A percentile compares a stretch with the other conserved stretches of the same genome.
phyloP scores from a whole-genome alignment of 768 basidiomycete species.

The Russula foetens region DNA sequence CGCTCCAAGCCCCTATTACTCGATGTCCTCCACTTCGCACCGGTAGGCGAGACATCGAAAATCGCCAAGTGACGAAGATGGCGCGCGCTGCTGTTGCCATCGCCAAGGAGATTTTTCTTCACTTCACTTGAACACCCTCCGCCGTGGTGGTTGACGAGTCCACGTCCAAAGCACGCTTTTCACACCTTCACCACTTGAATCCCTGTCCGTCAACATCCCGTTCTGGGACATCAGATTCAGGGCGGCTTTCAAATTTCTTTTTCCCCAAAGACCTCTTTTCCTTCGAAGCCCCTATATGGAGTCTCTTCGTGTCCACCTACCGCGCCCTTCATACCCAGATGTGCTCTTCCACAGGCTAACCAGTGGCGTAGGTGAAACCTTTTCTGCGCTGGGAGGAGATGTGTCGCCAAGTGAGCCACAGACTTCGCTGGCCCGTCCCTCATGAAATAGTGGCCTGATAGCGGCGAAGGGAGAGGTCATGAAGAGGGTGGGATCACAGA shows the following conservation, averaged over 20 bases:
- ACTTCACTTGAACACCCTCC: slow-evolving; percentile 5
- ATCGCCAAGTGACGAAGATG: background rate
- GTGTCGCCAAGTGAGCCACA: background rate
- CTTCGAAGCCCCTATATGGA: background rate
- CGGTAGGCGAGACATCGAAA: slow-evolving; percentile 4
- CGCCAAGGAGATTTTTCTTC: background rate
- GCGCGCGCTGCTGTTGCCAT: background rate
- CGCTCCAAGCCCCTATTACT: background rate
- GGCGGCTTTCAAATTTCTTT: background rate
- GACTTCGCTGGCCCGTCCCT: background rate
- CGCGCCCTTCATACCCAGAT: background rate
- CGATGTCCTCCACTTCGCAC: slow-evolving; percentile 10
- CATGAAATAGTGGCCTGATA: background rate
- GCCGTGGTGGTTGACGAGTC: slow-evolving; percentile 3
- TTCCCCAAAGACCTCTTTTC: background rate
- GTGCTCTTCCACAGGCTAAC: slow-evolving; percentile 5
- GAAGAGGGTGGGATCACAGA: background rate
- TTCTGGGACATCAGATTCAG: slow-evolving; percentile 10
- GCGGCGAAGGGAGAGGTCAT: background rate
- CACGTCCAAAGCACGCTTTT: background rate
- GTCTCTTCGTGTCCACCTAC: slow-evolving; percentile 1
- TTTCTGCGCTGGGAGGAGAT: too few relatives aligned
- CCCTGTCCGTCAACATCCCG: background rate
- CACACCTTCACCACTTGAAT: background rate
- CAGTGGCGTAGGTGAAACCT: background rate